A percentile compares a stretch with the other conserved stretches of the same genome.
Conservation (phyloP, 306 rosid species). For the Delonix regia region DNA sequence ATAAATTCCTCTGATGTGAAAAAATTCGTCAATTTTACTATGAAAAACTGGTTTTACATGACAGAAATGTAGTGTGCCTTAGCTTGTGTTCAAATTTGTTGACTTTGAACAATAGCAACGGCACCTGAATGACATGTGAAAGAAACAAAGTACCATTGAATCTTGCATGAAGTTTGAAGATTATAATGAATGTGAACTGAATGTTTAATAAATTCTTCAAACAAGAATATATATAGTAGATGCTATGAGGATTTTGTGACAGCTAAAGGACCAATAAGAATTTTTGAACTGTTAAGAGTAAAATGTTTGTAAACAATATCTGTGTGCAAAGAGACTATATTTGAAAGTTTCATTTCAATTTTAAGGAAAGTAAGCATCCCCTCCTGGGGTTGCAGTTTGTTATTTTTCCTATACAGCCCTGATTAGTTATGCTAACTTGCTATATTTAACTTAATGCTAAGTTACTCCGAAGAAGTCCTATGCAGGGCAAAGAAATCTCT, state of each 20-base stretch:
- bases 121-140: not conserved
- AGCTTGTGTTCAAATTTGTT: constrained; percentile 4
- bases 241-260: constrained; percentile 1
- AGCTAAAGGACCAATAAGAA: not conserved
- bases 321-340: not conserved
- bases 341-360: not conserved
- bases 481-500: constrained; percentile 4
- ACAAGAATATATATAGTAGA: not conserved
- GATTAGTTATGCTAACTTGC: not conserved
- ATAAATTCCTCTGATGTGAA: not conserved
- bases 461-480: not conserved
- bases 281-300: not conserved
- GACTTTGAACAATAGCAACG: not conserved
- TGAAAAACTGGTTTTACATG: not conserved
- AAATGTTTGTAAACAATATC: not conserved
- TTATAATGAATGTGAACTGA: not conserved
- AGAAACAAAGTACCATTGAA: constrained; percentile 3
- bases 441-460: not conserved
- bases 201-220: not conserved
- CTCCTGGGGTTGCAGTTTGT: not conserved
- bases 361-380: too few relatives aligned
- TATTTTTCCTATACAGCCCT: constrained; percentile 1
- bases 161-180: constrained; percentile 1
- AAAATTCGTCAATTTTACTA: not conserved
- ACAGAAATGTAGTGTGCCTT: not conserved